Percentiles rank a stretch among this genome's conserved stretches.
These are phyloP conservation scores for Guillardia theta DNA, from an alignment of 78 protist genomes.

Conservation along the genomic window DNA sequence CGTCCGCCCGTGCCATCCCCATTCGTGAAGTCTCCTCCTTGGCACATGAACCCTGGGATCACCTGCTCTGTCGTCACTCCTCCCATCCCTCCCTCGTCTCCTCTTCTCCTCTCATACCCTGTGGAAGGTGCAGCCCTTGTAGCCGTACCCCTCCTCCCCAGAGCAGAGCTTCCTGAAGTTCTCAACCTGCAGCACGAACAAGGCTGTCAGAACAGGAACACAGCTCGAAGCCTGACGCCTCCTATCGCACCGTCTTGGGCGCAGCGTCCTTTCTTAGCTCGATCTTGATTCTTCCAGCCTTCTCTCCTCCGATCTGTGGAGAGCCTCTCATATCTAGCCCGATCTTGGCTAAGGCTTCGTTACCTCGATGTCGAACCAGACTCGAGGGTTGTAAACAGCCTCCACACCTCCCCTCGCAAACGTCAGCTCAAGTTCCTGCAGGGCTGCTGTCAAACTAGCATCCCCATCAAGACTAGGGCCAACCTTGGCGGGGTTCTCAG, in stretches of 20 bases:
- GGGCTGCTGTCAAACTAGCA: not conserved
- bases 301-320: not conserved
- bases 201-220: too few species aligned
- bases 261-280: not conserved
- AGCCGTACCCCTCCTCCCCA: not conserved
- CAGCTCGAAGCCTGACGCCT: too few species aligned
- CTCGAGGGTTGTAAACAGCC: not conserved
- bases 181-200: too few species aligned
- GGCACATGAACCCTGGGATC: constrained; percentile 40
- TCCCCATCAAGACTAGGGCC: too few species aligned
- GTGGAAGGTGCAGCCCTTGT: constrained; percentile 6
- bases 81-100: too few species aligned
- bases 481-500: not conserved
- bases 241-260: constrained; percentile 16
- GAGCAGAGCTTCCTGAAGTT: constrained; percentile 24
- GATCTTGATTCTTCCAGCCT: not conserved
- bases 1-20: constrained; percentile 67
- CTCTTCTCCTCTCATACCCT: too few species aligned
- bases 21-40: constrained; percentile 55
- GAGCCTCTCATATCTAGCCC: too few species aligned
- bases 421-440: not conserved
- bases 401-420: constrained; percentile 7
- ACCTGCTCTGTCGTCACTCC: too few species aligned
- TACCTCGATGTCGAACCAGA: not conserved
- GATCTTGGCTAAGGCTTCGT: too few species aligned